Evolutionary conservation across 352 stramenopile species (phyloP).

Genomic region (Pythium guiyangense): DNA sequence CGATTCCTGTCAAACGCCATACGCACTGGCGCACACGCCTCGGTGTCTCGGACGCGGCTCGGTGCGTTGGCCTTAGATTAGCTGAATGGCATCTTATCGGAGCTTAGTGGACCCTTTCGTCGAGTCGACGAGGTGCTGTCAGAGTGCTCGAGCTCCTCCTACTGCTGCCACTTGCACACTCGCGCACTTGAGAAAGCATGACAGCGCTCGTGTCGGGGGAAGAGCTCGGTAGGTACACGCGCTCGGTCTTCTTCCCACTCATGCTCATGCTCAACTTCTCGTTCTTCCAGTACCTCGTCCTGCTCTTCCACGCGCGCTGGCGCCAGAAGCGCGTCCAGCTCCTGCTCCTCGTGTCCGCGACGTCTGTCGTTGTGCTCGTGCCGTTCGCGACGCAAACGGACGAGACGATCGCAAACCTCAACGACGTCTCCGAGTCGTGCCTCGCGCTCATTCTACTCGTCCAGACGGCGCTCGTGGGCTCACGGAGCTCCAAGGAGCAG

Average conservation of each 20-base stretch:
- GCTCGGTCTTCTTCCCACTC: conserved; percentile 21
- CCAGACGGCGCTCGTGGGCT: conserved; percentile 17
- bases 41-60: no score
- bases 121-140: no score
- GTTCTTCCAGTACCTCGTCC: conserved; percentile 29
- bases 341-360: conserved; percentile 16
- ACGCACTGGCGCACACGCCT: no score
- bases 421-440: conserved; percentile 28
- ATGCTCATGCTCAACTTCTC: conserved; percentile 27
- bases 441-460: conserved; percentile 26
- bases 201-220: no score
- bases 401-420: conserved; percentile 13
- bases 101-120: no score
- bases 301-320: conserved; percentile 21
- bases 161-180: no score
- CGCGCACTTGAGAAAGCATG: no score
- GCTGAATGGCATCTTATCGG: no score
- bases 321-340: conserved; percentile 23
- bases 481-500: not conserved
- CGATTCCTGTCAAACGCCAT: no score
- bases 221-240: conserved; percentile 8
- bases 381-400: conserved; percentile 14
- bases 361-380: conserved; percentile 20
- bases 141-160: no score
- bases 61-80: no score